Conservation (phyloP, 495 filamentous ascomycete species). For the Neurospora cerealis region DNA sequence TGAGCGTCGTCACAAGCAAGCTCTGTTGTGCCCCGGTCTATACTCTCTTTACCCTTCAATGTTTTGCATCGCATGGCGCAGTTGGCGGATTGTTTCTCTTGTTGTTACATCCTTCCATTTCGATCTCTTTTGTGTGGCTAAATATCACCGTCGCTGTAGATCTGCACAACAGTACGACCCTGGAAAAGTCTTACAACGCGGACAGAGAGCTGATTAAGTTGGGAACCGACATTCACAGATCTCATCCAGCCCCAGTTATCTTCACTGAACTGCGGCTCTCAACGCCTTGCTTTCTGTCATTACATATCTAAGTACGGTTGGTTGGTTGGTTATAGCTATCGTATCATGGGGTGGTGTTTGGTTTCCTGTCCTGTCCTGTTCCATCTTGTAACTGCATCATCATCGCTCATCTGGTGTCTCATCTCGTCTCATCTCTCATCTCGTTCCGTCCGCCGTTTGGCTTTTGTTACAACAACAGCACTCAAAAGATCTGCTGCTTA, state of each 20-base stretch:
- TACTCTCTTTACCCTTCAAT: not conserved
- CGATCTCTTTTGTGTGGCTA: not conserved
- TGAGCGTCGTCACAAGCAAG: too few relatives aligned
- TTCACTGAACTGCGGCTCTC: not conserved
- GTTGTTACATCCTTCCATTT: not conserved
- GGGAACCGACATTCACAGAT: not conserved
- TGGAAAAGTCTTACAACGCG: too few relatives aligned
- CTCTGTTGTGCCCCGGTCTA: too few relatives aligned
- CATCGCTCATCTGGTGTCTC: not conserved
- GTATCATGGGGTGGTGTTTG: not conserved
- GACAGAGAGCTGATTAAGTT: not conserved
- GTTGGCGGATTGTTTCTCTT: not conserved
- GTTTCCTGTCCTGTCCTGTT: not conserved
- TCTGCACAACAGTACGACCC: not conserved
- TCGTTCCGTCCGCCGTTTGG: not conserved
- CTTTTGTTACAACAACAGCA: not conserved
- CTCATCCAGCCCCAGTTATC: not conserved
- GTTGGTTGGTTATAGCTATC: not conserved
- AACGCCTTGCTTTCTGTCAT: not conserved
- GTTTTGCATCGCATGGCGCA: not conserved
- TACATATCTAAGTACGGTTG: not conserved
- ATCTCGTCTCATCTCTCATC: not conserved
- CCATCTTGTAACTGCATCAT: not conserved
- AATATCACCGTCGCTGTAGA: not conserved
- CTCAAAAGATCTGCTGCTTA: not conserved